These are phyloP conservation scores for Aspergillus fijiensis DNA, from an alignment of 2,329 filamentous ascomycete species.

Conservation along the genomic window DNA sequence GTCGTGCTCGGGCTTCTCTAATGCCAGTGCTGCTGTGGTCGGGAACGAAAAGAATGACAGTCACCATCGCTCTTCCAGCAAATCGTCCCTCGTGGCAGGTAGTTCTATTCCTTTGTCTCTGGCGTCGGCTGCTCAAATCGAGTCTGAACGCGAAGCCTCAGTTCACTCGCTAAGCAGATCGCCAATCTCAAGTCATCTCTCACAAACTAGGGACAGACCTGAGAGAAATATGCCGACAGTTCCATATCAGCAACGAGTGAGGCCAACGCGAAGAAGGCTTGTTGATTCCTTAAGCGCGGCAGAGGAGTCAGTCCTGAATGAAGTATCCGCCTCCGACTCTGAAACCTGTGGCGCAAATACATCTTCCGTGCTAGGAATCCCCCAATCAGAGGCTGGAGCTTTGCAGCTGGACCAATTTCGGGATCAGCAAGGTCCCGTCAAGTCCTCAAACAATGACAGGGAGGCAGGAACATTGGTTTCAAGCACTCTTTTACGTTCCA, in stretches of 20 bases:
- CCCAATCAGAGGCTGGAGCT: background rate
- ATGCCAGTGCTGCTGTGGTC: background rate
- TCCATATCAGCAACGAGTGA: background rate
- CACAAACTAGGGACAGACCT: background rate
- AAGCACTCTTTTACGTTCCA: constrained; percentile 38
- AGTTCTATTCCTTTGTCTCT: background rate
- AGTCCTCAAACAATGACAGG: constrained; percentile 1
- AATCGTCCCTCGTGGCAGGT: background rate
- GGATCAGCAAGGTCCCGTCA: background rate
- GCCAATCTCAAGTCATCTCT: background rate
- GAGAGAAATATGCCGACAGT: background rate
- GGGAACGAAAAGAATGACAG: background rate
- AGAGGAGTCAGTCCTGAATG: constrained; percentile 4
- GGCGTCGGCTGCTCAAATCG: background rate
- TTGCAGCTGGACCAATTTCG: background rate
- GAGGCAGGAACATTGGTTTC: constrained; percentile 17
- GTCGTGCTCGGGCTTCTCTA: background rate
- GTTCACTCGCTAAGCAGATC: background rate
- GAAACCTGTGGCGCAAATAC: background rate
- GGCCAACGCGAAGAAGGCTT: constrained; percentile 29
- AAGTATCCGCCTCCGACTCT: background rate
- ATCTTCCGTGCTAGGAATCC: background rate
- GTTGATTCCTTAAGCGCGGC: constrained; percentile 34
- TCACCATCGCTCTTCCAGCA: background rate
- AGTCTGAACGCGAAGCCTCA: background rate